Conservation (phyloP, 2,329 filamentous ascomycete species). For the Calonectria fujianensis region DNA sequence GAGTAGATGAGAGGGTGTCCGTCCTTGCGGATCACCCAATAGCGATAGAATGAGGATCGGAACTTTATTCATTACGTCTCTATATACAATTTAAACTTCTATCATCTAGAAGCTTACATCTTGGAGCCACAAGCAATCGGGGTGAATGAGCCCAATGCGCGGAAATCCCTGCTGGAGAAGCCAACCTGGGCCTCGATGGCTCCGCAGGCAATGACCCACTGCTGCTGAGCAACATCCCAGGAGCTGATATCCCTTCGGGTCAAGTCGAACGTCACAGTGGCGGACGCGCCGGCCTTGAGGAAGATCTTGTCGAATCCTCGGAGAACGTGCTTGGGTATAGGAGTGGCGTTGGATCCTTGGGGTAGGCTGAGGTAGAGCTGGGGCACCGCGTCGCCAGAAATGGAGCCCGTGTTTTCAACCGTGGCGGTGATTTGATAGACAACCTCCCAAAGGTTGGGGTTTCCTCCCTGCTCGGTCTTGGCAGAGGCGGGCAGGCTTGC, state of each 20-base stretch:
- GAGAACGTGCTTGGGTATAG: slow-evolving; percentile 7
- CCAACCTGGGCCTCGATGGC: slow-evolving; percentile 30
- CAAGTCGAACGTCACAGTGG: slow-evolving; percentile 2
- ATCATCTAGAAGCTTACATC: neutral
- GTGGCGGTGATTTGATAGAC: slow-evolving; percentile 5
- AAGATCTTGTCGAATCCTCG: slow-evolving; percentile 15
- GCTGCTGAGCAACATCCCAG: slow-evolving; percentile 34
- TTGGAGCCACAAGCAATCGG: neutral
- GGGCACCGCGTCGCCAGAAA: neutral
- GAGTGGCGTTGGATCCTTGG: neutral
- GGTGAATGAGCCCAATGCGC: neutral
- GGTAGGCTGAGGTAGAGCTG: slow-evolving; percentile 20
- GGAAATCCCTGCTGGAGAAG: slow-evolving; percentile 34
- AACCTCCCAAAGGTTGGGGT: slow-evolving; percentile 21
- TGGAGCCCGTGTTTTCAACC: neutral
- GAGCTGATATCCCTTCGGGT: slow-evolving; percentile 36
- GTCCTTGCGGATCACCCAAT: too few relatives aligned
- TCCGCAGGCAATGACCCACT: slow-evolving; percentile 36
- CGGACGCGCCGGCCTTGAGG: slow-evolving; percentile 7
- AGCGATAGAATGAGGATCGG: neutral
- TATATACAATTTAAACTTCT: neutral
- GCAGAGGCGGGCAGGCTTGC: neutral
- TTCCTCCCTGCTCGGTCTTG: slow-evolving; percentile 14
- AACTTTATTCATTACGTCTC: neutral
- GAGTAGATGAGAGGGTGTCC: neutral